A percentile compares a stretch with the other conserved stretches of the same genome.
Conservation (phyloP, 129 eudicot genomes). For the Lactuca saligna region DNA sequence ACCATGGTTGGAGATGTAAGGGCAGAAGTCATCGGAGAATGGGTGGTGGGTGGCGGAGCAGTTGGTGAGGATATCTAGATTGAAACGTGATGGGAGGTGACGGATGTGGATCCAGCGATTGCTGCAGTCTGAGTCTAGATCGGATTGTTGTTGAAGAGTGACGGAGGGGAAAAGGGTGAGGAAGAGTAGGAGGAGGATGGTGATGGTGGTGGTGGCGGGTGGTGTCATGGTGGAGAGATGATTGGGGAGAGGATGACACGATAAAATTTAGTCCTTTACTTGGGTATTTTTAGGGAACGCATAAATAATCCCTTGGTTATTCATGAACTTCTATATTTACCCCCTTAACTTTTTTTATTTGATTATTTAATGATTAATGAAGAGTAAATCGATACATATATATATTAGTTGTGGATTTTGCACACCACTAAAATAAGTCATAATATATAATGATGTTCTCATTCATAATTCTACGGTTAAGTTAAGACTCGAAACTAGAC, state of each 20-base stretch:
- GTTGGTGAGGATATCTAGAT: constrained; percentile 65
- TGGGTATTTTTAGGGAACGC: background rate
- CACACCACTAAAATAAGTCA: too few relatives aligned
- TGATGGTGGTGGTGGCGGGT: constrained; percentile 27
- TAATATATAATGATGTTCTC: too few relatives aligned
- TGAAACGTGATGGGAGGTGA: constrained; percentile 68
- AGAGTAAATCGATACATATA: too few relatives aligned
- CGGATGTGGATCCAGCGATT: constrained; percentile 85
- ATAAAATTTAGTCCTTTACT: background rate
- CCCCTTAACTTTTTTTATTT: background rate
- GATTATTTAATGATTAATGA: background rate
- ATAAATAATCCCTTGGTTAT: constrained; percentile 1
- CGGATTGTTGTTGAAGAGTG: constrained; percentile 39
- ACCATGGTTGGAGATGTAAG: constrained; percentile 70
- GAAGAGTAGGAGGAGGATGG: constrained; percentile 26
- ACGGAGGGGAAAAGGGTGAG: constrained; percentile 21
- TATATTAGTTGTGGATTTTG: too few relatives aligned
- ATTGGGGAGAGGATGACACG: background rate
- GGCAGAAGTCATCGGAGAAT: constrained; percentile 54
- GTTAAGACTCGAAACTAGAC: too few relatives aligned
- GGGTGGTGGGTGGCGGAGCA: constrained; percentile 62
- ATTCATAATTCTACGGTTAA: too few relatives aligned
- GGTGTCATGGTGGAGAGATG: constrained; percentile 22
- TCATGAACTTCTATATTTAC: background rate
- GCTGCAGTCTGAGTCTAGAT: constrained; percentile 64